phyloP scores from a whole-genome alignment of 2,329 filamentous ascomycete genomes.

The Arachnopeziza araneosa region DNA sequence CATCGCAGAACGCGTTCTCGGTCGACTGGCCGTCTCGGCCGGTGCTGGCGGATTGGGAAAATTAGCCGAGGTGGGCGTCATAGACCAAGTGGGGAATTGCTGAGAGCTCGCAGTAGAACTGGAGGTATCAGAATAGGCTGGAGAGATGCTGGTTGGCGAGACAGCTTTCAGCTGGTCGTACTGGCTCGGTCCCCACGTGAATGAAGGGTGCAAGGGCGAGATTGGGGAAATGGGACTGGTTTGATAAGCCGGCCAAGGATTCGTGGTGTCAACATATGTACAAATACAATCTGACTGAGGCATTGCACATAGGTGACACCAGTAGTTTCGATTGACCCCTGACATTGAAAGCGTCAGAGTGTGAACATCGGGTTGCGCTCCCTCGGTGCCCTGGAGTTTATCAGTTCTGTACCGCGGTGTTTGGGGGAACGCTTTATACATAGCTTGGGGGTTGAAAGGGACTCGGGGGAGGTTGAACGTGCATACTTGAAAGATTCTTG shows the following conservation, averaged over 20 bases:
- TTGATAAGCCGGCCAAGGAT: background rate
- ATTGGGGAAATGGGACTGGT: background rate
- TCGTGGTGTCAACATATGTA: background rate
- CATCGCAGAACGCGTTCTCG: background rate
- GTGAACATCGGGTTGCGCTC: background rate
- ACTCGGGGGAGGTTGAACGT: background rate
- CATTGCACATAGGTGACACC: background rate
- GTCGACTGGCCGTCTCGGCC: background rate
- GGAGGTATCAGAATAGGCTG: background rate
- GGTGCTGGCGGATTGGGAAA: background rate
- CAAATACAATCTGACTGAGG: background rate
- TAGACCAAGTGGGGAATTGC: background rate
- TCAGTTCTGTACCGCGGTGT: background rate
- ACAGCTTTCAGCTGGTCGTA: background rate
- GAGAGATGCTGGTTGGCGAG: background rate
- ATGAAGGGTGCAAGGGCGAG: background rate
- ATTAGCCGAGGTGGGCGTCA: background rate
- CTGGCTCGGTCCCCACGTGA: background rate
- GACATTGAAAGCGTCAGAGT: background rate
- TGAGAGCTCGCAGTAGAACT: background rate
- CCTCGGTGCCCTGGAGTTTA: background rate
- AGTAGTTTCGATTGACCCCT: background rate
- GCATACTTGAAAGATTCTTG: background rate
- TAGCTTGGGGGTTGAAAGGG: background rate
- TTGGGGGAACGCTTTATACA: background rate